phyloP scores from a whole-genome alignment of 805 yeast species.

The Lipomyces sp. region DNA sequence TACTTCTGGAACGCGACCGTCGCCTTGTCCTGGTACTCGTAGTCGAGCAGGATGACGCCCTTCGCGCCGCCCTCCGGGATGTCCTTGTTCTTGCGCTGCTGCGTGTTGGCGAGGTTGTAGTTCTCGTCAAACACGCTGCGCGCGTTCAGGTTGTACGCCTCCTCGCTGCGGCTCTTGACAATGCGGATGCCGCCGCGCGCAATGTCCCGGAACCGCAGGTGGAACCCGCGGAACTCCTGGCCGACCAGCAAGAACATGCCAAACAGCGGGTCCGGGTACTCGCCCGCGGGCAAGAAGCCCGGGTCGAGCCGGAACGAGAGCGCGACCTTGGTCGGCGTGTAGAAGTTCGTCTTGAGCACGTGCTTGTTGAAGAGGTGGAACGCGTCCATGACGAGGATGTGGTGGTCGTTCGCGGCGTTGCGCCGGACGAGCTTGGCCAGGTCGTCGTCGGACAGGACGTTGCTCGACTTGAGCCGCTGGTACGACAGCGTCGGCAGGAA shows the following conservation, averaged over 20 bases:
- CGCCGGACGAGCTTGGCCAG: slow-evolving; percentile 64
- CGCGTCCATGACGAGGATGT: slow-evolving; percentile 75
- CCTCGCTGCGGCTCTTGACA: slow-evolving; percentile 79
- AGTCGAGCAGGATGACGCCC: slow-evolving; percentile 80
- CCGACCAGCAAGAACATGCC: slow-evolving; percentile 97
- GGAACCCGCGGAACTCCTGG: slow-evolving; percentile 95
- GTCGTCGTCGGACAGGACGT: slow-evolving; percentile 70
- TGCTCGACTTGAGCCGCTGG: slow-evolving; percentile 75
- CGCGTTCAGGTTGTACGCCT: slow-evolving; percentile 79
- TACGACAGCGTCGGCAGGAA: slow-evolving; percentile 66
- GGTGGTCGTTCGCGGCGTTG: slow-evolving; percentile 73
- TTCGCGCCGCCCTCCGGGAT: slow-evolving; percentile 99
- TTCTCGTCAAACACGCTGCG: slow-evolving; percentile 93
- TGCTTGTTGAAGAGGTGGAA: slow-evolving; percentile 80
- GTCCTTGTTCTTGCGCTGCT: slow-evolving; percentile 95
- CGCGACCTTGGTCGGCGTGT: slow-evolving; percentile 91
- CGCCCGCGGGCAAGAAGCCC: slow-evolving; percentile 72
- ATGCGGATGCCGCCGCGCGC: slow-evolving; percentile 98
- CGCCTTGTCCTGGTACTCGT: slow-evolving; percentile 74
- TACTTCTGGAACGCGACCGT: slow-evolving; percentile 86
- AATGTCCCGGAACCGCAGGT: slow-evolving; percentile 91
- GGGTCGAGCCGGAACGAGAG: slow-evolving; percentile 89
- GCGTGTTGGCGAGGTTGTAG: slow-evolving; percentile 92
- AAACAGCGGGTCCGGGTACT: slow-evolving; percentile 88
- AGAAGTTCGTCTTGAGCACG: slow-evolving; percentile 89